Percentiles rank a stretch among this genome's conserved stretches.
Conservation (phyloP, 2,329 filamentous ascomycete species). For the Grosmannia clavigera region DNA sequence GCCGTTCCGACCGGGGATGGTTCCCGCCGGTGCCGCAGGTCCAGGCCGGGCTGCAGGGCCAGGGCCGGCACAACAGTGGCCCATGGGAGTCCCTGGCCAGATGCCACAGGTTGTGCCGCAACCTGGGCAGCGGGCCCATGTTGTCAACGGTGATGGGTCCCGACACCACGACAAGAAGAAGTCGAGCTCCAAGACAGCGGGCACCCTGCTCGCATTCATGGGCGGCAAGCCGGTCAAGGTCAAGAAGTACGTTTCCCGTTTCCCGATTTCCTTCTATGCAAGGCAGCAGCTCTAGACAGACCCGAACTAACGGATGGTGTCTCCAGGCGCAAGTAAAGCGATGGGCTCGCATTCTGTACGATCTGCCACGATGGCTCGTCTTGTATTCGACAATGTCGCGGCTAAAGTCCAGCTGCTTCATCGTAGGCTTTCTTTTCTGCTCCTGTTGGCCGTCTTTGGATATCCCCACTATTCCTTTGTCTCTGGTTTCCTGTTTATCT, state of each 20-base stretch:
- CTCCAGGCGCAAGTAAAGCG: constrained; percentile 1
- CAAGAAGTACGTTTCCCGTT: constrained; percentile 11
- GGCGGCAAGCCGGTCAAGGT: constrained; percentile 10
- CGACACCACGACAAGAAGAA: constrained; percentile 10
- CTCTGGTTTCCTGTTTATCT: not conserved
- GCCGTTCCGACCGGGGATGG: not conserved
- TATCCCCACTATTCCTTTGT: not conserved
- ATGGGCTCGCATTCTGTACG: not conserved
- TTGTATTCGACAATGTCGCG: not conserved
- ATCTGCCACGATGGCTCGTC: not conserved
- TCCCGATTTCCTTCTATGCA: not conserved
- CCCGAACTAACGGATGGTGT: not conserved
- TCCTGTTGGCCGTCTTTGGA: not conserved
- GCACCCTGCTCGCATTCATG: constrained; percentile 7
- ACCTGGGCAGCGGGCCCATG: constrained; percentile 1
- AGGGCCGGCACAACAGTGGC: no score
- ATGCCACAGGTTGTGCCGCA: not conserved
- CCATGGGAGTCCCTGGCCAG: not conserved
- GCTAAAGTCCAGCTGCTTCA: not conserved
- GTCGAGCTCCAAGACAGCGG: constrained; percentile 1
- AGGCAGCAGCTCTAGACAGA: not conserved
- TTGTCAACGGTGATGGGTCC: constrained; percentile 8
- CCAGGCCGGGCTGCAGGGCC: not conserved
- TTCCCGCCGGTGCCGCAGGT: not conserved
- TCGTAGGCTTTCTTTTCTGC: not conserved